phyloP scores from a whole-genome alignment of 495 filamentous ascomycete species.

The Aspergillus bertholletiae region DNA sequence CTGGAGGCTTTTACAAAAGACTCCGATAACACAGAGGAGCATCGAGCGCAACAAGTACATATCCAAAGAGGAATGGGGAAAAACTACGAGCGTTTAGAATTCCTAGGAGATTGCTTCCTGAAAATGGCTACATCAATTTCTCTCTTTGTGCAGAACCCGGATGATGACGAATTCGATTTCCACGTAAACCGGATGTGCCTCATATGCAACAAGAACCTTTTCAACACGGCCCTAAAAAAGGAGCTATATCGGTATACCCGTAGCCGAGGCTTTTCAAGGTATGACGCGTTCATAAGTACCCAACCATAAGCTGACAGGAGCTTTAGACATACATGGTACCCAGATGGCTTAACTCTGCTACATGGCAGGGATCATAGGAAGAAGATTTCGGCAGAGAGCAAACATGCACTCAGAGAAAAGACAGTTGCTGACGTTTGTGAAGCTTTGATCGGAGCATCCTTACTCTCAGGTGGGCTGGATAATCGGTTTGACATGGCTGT shows the following conservation, averaged over 20 bases:
- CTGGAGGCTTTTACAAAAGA: slow-evolving; percentile 94
- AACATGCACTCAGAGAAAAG: slow-evolving; percentile 78
- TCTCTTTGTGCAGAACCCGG: slow-evolving; percentile 69
- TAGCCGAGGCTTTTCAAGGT: slow-evolving; percentile 75
- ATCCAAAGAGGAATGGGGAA: slow-evolving; percentile 88
- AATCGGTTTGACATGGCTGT: slow-evolving; percentile 76
- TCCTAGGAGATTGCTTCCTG: slow-evolving; percentile 89
- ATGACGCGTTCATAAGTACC: slow-evolving; percentile 5
- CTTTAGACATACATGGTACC: slow-evolving; percentile 65
- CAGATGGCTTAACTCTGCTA: slow-evolving; percentile 64
- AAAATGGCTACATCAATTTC: slow-evolving; percentile 94
- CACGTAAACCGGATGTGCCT: slow-evolving; percentile 89
- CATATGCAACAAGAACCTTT: slow-evolving; percentile 89
- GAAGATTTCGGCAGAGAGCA: slow-evolving; percentile 45
- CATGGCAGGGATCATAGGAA: slow-evolving; percentile 58
- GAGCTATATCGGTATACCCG: slow-evolving; percentile 74
- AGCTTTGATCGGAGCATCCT: slow-evolving; percentile 86
- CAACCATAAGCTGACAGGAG: slow-evolving; percentile 6
- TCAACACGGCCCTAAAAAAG: slow-evolving; percentile 65
- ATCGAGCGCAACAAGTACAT: slow-evolving; percentile 65
- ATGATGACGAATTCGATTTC: slow-evolving; percentile 79
- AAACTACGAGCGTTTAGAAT: slow-evolving; percentile 94
- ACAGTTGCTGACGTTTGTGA: slow-evolving; percentile 97
- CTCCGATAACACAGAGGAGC: slow-evolving; percentile 84
- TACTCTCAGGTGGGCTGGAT: slow-evolving; percentile 57